Evolutionary conservation across 352 stramenopile genomes (phyloP), one percentile per base, ranked within the genome.

Genomic region (Aphanomyces astaci): DNA sequence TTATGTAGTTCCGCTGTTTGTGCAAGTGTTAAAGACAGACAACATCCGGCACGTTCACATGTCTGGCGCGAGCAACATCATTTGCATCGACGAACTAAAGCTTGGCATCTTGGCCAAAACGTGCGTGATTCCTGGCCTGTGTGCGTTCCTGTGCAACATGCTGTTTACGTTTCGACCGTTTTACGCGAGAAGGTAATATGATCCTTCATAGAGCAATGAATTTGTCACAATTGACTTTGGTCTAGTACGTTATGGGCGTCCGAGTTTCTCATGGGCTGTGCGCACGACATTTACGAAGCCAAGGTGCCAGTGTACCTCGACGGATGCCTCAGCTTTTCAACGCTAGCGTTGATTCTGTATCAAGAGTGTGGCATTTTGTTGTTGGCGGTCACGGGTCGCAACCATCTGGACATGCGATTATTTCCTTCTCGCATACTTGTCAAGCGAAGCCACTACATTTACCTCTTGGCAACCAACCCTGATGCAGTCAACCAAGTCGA

Each of bases 31-130:
- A 53, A 86, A 87, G 63, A 78, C 76, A 25, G 83, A 92, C 62
- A 92, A 89, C 33, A 77, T 83, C 15, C 73, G 77, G 2, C 86
- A 93, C 32, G 78, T 90, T 52, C 79, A 89, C 39, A 88, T 89
- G 53, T 89, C 84, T 7, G 79, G 82, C n/a, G 82, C 82, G 0
- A 86, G 78, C 28, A 74, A 82, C 53, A 79, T 92, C 24, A 72
- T 93, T 10, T 95, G 86, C 49, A 66, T 93, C 22, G 80, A 95
- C 54, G 80, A 93, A 53, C 63, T 95, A 1, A 82, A 85, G 39
- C 70, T 92, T 3, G 78, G 80, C 1, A 78, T 95, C 40, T 78
- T 91, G 13, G 86, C 78, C 0, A 92, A 90, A 48, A 85, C 78
- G 33, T 64, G 88, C 33, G 87, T 85, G 75, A 88, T 92, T 24